phyloP scores from a whole-genome alignment of 345 rosid genomes.

The Combretum micranthum region DNA sequence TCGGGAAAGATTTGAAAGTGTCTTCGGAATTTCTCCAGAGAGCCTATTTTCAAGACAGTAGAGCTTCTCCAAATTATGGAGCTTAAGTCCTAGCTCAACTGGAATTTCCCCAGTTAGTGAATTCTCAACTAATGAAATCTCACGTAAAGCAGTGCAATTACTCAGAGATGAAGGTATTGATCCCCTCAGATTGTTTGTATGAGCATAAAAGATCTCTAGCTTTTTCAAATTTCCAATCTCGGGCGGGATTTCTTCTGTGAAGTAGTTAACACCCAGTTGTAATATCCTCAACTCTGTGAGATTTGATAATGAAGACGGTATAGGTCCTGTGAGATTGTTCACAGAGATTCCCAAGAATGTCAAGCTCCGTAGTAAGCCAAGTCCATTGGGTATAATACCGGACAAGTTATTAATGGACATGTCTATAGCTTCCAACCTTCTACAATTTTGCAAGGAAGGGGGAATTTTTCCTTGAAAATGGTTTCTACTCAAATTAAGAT shows the following conservation, averaged over 20 bases:
- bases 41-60: neutral
- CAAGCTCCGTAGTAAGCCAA: slow-evolving; percentile 1
- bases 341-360: neutral
- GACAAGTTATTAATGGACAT: neutral
- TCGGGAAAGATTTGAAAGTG: slow-evolving; percentile 9
- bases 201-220: slow-evolving; percentile 7
- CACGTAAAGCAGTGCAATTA: slow-evolving; percentile 4
- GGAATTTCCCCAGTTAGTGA: slow-evolving; percentile 6
- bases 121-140: slow-evolving; percentile 4
- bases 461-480: neutral
- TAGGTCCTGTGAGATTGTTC: slow-evolving; percentile 5
- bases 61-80: slow-evolving; percentile 7
- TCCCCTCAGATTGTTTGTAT: slow-evolving; percentile 7
- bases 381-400: slow-evolving; percentile 3
- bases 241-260: neutral
- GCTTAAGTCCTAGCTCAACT: slow-evolving; percentile 4
- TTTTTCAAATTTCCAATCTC: slow-evolving; percentile 5
- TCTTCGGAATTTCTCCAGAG: slow-evolving; percentile 9
- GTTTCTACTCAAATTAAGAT: slow-evolving; percentile 1
- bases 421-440: slow-evolving; percentile 2
- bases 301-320: slow-evolving; percentile 2
- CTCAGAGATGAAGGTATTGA: slow-evolving; percentile 6
- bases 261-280: neutral
- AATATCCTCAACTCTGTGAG: neutral
- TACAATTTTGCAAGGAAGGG: neutral